phyloP scores from a whole-genome alignment of 768 basidiomycete species.

The Macrolepiota albuminosa region DNA sequence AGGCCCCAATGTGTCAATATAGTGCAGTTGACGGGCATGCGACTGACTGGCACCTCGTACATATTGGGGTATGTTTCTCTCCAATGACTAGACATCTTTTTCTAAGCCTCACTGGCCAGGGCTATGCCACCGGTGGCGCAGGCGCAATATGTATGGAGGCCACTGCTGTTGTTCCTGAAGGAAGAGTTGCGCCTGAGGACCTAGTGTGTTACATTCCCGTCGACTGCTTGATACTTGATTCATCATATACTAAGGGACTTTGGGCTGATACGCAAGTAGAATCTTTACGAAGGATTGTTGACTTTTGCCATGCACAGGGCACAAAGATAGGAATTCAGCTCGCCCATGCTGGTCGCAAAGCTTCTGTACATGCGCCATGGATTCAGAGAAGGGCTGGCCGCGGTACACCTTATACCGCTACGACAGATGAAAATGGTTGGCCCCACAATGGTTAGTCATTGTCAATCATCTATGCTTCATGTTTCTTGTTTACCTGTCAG shows the following conservation, averaged over 20 bases:
- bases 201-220: conserved; percentile 25
- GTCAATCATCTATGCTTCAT: not conserved
- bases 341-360: conserved; percentile 70
- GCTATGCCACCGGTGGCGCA: conserved; percentile 66
- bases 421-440: conserved; percentile 63
- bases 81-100: not conserved
- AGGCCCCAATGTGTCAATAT: conserved; percentile 85
- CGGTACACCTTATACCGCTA: conserved; percentile 30
- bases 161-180: conserved; percentile 68
- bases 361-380: conserved; percentile 69
- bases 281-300: conserved; percentile 63
- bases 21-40: conserved; percentile 68
- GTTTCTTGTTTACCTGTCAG: not conserved
- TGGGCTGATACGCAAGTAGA: conserved; percentile 77
- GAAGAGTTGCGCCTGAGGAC: conserved; percentile 74
- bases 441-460: conserved; percentile 46
- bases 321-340: conserved; percentile 76
- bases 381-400: conserved; percentile 35
- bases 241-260: conserved; percentile 39
- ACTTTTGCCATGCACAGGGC: conserved; percentile 69
- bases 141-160: conserved; percentile 74
- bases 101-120: conserved; percentile 23
- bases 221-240: not conserved
- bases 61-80: conserved; percentile 47
- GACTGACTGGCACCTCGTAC: conserved; percentile 82